Base-by-base conservation (phyloP, 2,329 filamentous ascomycete species). In the Leptographium galeiforme region DNA sequence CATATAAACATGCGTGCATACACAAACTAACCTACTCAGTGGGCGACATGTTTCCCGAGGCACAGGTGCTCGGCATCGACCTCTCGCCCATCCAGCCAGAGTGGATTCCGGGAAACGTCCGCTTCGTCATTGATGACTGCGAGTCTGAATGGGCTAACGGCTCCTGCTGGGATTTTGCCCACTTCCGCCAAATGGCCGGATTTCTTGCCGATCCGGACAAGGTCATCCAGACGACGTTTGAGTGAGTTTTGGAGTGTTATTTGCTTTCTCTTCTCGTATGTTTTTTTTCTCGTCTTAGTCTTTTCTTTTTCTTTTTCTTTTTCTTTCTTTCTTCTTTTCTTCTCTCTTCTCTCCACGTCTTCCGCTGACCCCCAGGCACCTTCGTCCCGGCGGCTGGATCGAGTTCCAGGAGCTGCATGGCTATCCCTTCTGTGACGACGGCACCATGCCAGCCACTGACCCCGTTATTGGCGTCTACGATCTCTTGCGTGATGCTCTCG, bases 51-150 rank as follows among this genome's bases (percentile, higher is more conserved):
- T 71, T 67, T 52, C 70, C 70, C n/a, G 62, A 63, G 40, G 65
- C 71, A 7, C 66, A 64, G 46, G 66, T 73, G 2, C 54, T 70
- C 16, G 71, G 70, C 46, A 69, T 67, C 32, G 70, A 74, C 51
- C 57, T 74, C 18, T 72, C 70, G 4, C 70, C 72, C 2, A 74
- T 74, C 19, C 72, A 75, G 57, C 69, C 71, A 2, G 64, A 63
- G 39, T 71, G 68, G 64, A 70, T 82, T 7, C 81, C 79, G 16
- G 71, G 75, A 12, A 84, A 84, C 60, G 71, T 79, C n/a, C 70
- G 70, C 8, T 83, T 83, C 65, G 68, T 81, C 55, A 72, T 85
- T 11, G 81, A 84, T 59, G 80, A 84, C 61, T 73, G 75, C 50
- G 78, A 82, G 57, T 70, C 76, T 48, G 71, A 77, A 10, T 85